Evolutionary conservation across 306 rosid genomes (phyloP).

Genomic region (Cicer chorassanicum): DNA sequence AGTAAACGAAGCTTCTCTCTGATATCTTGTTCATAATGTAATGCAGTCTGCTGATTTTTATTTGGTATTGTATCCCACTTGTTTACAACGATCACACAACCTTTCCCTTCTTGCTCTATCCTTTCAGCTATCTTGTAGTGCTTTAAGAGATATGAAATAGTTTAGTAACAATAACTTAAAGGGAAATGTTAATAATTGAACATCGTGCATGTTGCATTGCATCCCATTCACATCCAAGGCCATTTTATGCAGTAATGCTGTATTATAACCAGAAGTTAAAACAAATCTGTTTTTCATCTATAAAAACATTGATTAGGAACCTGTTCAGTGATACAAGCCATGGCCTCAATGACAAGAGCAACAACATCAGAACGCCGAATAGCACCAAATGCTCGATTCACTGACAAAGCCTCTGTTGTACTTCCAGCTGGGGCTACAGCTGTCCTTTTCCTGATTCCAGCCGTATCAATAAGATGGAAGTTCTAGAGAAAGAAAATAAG

Average conservation of each 20-base stretch:
- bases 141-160: constrained; percentile 54
- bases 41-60: constrained; percentile 90
- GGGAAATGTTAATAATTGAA: not conserved
- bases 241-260: constrained; percentile 23
- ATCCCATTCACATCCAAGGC: constrained; percentile 10
- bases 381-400: constrained; percentile 96
- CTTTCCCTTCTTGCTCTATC: constrained; percentile 91
- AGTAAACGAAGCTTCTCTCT: constrained; percentile 85
- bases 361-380: constrained; percentile 88
- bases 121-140: constrained; percentile 95
- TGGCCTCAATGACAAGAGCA: constrained; percentile 94
- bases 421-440: constrained; percentile 81
- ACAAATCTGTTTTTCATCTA: not conserved
- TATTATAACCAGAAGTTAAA: constrained; percentile 22
- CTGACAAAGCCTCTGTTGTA: constrained; percentile 85
- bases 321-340: constrained; percentile 97
- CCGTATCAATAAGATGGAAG: constrained; percentile 88
- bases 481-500: constrained; percentile 61
- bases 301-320: constrained; percentile 46
- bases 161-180: not conserved
- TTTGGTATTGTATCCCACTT: constrained; percentile 98
- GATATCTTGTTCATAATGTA: constrained; percentile 87
- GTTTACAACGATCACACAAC: constrained; percentile 91
- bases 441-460: constrained; percentile 94
- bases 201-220: not conserved